Evolutionary conservation across 2,329 filamentous ascomycete genomes (phyloP).

Genomic region (Remersonia thermophila): DNA sequence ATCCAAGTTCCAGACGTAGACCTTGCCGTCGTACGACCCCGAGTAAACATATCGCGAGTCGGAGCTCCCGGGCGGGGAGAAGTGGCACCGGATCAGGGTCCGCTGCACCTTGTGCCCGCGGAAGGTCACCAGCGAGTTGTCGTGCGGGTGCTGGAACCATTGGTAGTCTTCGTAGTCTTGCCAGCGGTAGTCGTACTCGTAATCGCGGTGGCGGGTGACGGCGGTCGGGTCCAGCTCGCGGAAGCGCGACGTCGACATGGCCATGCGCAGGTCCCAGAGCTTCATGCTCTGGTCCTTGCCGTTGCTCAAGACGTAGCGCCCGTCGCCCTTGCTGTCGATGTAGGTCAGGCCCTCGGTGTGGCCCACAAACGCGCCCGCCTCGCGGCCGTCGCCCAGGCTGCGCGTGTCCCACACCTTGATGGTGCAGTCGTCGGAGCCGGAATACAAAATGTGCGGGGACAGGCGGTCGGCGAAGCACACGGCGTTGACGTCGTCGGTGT

Average conservation of each 20-base stretch:
- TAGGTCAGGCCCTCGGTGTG: slow-evolving; percentile 57
- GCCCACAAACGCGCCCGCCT: slow-evolving; percentile 53
- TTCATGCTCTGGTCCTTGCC: slow-evolving; percentile 97
- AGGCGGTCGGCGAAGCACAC: slow-evolving; percentile 86
- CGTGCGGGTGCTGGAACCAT: slow-evolving; percentile 64
- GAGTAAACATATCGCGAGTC: slow-evolving; percentile 89
- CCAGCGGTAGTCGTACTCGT: slow-evolving; percentile 71
- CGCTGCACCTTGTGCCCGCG: slow-evolving; percentile 78
- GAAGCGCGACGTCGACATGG: slow-evolving; percentile 60
- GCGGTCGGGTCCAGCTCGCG: slow-evolving; percentile 42
- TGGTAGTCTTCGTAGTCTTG: slow-evolving; percentile 51
- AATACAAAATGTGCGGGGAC: slow-evolving; percentile 89
- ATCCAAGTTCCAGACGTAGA: slow-evolving; percentile 89
- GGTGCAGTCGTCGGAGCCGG: slow-evolving; percentile 85
- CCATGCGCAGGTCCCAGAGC: slow-evolving; percentile 87
- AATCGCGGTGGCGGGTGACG: slow-evolving; percentile 43
- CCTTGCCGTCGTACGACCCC: slow-evolving; percentile 77
- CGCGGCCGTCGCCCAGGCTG: slow-evolving; percentile 74
- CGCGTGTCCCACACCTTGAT: slow-evolving; percentile 94
- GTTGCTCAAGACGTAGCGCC: slow-evolving; percentile 79
- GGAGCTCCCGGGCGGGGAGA: slow-evolving; percentile 74
- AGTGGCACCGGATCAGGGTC: slow-evolving; percentile 89
- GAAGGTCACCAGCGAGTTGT: slow-evolving; percentile 90
- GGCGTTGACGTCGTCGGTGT: slow-evolving; percentile 84
- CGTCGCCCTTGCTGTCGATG: slow-evolving; percentile 58